Percentiles rank a stretch among this genome's conserved stretches.
These are phyloP conservation scores for Pouteria campechiana DNA, from an alignment of 179 eudicot species.

Conservation along the genomic window DNA sequence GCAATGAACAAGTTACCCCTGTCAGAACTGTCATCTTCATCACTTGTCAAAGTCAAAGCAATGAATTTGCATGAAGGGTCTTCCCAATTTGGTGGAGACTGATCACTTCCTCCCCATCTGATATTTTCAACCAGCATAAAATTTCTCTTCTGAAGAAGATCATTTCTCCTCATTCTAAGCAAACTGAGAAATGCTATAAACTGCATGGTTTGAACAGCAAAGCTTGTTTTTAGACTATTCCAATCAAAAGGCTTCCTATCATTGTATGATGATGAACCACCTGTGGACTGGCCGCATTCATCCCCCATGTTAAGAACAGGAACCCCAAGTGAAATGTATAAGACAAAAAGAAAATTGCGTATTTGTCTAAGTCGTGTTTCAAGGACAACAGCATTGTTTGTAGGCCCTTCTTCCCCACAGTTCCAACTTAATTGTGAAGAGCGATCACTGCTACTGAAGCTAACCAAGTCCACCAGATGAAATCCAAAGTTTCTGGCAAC, in stretches of 20 bases:
- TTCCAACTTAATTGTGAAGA: constrained; percentile 82
- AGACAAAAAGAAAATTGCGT: constrained; percentile 64
- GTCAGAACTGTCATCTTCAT: constrained; percentile 8
- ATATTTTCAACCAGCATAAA: constrained; percentile 61
- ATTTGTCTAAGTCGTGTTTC: constrained; percentile 75
- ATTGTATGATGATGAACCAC: constrained; percentile 38
- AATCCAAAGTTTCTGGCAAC: constrained; percentile 62
- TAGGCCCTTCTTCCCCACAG: constrained; percentile 94
- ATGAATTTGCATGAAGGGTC: constrained; percentile 59
- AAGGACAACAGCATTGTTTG: constrained; percentile 48
- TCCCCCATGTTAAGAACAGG: constrained; percentile 97
- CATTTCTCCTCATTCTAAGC: constrained; percentile 48
- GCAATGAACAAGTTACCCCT: constrained; percentile 60
- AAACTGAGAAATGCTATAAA: constrained; percentile 64
- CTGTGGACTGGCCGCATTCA: constrained; percentile 84
- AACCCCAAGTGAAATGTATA: constrained; percentile 75
- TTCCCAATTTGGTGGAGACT: constrained; percentile 68
- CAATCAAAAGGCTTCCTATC: constrained; percentile 65
- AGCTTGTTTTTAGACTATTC: constrained; percentile 51
- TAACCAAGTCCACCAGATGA: constrained; percentile 82
- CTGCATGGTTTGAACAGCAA: constrained; percentile 54
- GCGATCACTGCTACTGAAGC: constrained; percentile 46
- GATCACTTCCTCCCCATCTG: constrained; percentile 46
- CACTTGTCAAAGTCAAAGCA: constrained; percentile 61
- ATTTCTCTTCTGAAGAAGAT: constrained; percentile 57